Evolutionary conservation across 495 filamentous ascomycete genomes (phyloP), one percentile per base, ranked within the genome.

Genomic region (Penicillium bovifimosum): DNA sequence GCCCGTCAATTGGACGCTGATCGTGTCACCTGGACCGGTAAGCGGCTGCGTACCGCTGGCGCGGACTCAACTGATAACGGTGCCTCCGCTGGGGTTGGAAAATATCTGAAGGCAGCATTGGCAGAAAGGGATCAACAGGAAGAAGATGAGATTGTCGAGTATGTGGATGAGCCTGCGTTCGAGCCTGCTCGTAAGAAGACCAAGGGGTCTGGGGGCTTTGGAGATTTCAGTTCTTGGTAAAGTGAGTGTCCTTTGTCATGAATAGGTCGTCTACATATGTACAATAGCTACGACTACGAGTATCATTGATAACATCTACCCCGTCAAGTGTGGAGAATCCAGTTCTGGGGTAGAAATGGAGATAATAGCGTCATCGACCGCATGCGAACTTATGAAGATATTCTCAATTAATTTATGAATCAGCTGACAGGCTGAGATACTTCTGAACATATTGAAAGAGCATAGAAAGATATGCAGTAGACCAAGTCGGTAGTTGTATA

Each of bases 21-120:
- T 54, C 78, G 78, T 65, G 82, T 86, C 1, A 96, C 93, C 40
- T 96, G 90, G 91, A 93, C 89, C 31, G 93, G 92, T 3, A 97
- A 96, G 67, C 72, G 86, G 41, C 76, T 92, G 11, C 72, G 87
- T 34, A 76, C 69, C 9, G 29, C 61, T 29, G 80, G 81, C 41
- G 82, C 82, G 9, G 71, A 76, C 34, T 70, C 69, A 0, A 75
- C 67, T 39, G 75, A 64, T 14, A 66, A 66, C 18, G 73, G 65
- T 17, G 41, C 14, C 1, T 71, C 69, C 9, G 69, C 62, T 9
- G 69, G 59, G 9, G 88, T 95, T 16, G 92, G 89, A 9, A 95
- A 90, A 66, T 96, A 96, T 65, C 65, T 91, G 33, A 82, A 87
- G 56, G 79, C 75, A 6, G 80, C 76, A 16, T 61, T 73, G 51